Evolutionary conservation across 192 early-diverging fungal genomes (phyloP), one percentile per base, ranked within the genome.

Genomic region (Backusella circina): DNA sequence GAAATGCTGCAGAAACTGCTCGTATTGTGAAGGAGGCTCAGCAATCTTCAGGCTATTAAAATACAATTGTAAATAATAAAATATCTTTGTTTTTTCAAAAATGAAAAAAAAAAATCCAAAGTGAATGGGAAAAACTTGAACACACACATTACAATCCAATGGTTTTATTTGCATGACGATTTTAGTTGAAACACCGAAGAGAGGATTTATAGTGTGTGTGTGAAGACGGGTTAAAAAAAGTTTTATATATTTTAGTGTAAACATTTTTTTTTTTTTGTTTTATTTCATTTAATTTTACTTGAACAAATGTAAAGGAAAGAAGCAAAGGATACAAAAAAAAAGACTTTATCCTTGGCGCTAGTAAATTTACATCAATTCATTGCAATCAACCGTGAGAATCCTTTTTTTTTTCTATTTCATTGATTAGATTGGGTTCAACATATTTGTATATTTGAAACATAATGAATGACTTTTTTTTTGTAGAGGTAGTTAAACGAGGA

Each of bases 1-100:
- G 10, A 41, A 70, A 70, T 28, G 69, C 69, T 47, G 39, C 21
- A 2, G 23, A 30, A 15, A 70, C 69, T 18, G 69, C 69, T 18
- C 69, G 69, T 70, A 70, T 70, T n/a, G 69, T 70, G 9, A 28
- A 41, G 31, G 69, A 70, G 28, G 69, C 69, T 15, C 67, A 68
- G 21, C 67, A 68, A 68, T 68, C 67, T n/a, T 68, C 67, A 12
- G 67, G 67, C n/a, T 36, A 37, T 68, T 68, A 68, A 67, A 37
- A 32, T 15, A 16, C 16, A 30, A 18, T 61, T 61, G 54, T 61
- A 61, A 28, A 61, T 61, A 50, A 50, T 50, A 50, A 37, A 37
- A 37, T 50, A 50, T 50, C 15, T 50, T 50, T 16, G 13, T 18
- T n/a, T 50, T 5, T 50, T 50, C 15, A 18, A 5, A 50, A 54